A percentile compares a stretch with the other conserved stretches of the same genome.
These are phyloP conservation scores for Tylopilus balloui DNA, from an alignment of 768 basidiomycete genomes.

Conservation along the genomic window DNA sequence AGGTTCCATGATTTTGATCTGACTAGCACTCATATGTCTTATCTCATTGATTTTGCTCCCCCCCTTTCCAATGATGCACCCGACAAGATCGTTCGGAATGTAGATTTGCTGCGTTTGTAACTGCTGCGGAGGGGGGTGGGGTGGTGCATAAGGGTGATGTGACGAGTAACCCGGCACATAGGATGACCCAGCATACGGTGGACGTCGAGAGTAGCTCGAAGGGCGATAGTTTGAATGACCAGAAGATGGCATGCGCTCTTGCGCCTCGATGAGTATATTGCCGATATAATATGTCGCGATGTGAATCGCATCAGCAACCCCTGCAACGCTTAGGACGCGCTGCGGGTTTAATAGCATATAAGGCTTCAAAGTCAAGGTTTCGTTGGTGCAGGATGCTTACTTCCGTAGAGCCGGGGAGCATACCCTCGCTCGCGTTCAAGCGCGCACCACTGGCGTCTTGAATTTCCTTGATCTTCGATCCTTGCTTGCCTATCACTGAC, in stretches of 20 bases:
- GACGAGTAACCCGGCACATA: constrained; percentile 64
- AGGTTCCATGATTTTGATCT: constrained; percentile 99
- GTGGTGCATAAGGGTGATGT: constrained; percentile 41
- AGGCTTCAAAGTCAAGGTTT: constrained; percentile 6
- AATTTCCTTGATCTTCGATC: constrained; percentile 98
- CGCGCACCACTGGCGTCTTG: constrained; percentile 97
- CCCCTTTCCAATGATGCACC: constrained; percentile 96
- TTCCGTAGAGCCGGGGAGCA: constrained; percentile 99
- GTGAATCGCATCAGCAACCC: constrained; percentile 98
- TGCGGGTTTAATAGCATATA: constrained; percentile 32
- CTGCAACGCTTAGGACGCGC: constrained; percentile 97
- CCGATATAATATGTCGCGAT: constrained; percentile 99
- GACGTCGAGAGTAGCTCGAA: constrained; percentile 50
- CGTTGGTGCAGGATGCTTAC: constrained; percentile 39
- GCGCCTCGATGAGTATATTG: constrained; percentile 92
- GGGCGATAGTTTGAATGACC: constrained; percentile 59
- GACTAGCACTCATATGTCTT: constrained; percentile 88
- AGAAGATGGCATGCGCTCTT: constrained; percentile 75
- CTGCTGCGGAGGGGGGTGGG: constrained; percentile 64
- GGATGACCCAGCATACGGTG: constrained; percentile 50
- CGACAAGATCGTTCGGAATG: constrained; percentile 96
- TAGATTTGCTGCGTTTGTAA: constrained; percentile 97
- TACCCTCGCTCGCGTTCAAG: constrained; percentile 94
- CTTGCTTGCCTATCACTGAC: constrained; percentile 96
- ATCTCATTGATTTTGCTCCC: constrained; percentile 99